Conservation (phyloP, 345 rosid species). For the Syzygium grande region DNA sequence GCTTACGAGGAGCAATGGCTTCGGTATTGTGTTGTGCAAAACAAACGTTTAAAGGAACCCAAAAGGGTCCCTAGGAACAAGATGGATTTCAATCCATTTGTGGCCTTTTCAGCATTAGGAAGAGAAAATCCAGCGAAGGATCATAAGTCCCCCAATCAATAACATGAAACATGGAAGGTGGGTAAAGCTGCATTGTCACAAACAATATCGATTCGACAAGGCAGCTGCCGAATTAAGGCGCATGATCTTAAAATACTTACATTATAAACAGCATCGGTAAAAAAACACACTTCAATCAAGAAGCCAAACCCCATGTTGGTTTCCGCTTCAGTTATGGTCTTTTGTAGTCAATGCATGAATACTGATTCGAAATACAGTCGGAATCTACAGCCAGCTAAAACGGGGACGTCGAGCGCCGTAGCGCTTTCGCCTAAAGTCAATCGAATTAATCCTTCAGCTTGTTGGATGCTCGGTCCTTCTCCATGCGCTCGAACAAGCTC, state of each 20-base stretch:
- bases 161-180: not conserved
- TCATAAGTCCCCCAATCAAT: not conserved
- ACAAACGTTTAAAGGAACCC: not conserved
- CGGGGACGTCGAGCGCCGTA: not conserved
- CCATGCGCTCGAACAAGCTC: conserved; percentile 52
- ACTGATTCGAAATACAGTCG: not conserved
- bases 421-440: not conserved
- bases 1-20: not conserved
- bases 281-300: not conserved
- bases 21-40: not conserved
- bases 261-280: not conserved
- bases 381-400: not conserved
- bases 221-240: not conserved
- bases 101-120: not conserved
- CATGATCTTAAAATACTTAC: not conserved
- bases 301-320: not conserved
- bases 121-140: not conserved
- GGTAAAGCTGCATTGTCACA: not conserved
- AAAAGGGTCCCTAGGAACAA: not conserved
- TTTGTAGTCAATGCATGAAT: not conserved
- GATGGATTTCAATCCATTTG: not conserved
- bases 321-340: not conserved
- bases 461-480: conserved; percentile 37
- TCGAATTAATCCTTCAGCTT: conserved; percentile 27
- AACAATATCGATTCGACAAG: not conserved